These are phyloP conservation scores for Paracamarosporium sp. DNA, from an alignment of 2,329 filamentous ascomycete species.

Conservation along the genomic window DNA sequence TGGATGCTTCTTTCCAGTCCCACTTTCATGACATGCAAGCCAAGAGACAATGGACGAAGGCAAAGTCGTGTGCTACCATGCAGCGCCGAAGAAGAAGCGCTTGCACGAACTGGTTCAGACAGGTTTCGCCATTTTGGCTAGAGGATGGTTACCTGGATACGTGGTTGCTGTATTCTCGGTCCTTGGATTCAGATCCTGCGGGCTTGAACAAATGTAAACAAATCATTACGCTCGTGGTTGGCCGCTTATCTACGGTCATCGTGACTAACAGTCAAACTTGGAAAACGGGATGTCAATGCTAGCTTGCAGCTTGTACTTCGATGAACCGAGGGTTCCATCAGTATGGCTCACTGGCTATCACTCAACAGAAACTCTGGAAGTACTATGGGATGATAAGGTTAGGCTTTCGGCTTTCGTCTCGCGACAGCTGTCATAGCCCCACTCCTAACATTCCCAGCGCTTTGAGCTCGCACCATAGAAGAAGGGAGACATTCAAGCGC, in stretches of 20 bases:
- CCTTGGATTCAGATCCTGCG: conserved; percentile 31
- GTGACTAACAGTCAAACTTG: neutral
- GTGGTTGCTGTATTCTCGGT: conserved; percentile 25
- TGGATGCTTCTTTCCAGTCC: conserved; percentile 10
- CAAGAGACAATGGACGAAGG: conserved; percentile 9
- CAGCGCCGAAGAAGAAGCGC: conserved; percentile 19
- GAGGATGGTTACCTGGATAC: conserved; percentile 23
- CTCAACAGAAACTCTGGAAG: conserved; percentile 12
- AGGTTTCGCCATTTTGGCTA: conserved; percentile 22
- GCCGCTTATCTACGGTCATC: neutral
- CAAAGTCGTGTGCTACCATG: conserved; percentile 11
- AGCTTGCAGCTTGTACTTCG: conserved; percentile 10
- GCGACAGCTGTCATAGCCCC: conserved; percentile 21
- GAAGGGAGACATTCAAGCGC: conserved; percentile 14
- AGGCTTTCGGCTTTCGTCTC: neutral
- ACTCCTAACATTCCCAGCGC: conserved; percentile 11
- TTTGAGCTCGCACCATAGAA: conserved; percentile 17
- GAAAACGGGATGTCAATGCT: conserved; percentile 6
- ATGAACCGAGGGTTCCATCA: conserved; percentile 2
- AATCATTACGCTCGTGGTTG: conserved; percentile 26
- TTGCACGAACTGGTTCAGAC: conserved; percentile 29
- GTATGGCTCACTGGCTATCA: conserved; percentile 7
- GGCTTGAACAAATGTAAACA: conserved; percentile 28
- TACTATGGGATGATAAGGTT: conserved; percentile 1
- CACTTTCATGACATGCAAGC: conserved; percentile 8